Base-by-base conservation (phyloP, 345 rosid species). In the Linum lewisii region DNA sequence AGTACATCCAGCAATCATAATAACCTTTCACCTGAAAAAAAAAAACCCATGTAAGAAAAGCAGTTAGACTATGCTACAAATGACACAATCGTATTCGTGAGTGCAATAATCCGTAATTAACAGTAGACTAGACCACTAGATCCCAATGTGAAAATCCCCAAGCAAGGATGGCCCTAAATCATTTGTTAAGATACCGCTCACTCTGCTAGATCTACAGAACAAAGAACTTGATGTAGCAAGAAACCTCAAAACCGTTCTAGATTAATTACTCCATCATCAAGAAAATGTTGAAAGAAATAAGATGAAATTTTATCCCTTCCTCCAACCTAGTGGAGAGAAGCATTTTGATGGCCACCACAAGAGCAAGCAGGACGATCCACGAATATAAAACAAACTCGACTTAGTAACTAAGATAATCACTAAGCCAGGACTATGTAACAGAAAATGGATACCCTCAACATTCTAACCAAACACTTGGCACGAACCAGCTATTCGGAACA, bases 1-100 rank as follows among this genome's bases (percentile, higher is more conserved):
- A 64, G 55, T 20, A 57, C 47, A 65, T 65, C 77, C 77, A 63
- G 54, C 63, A 66, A 71, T 62, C 85, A 81, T 80, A 80, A 72
- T 75, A 72, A 21, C 76, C 75, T 52, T 62, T 63, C 45, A 69
- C 78, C 58, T 68, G 71, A 42, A 58, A 64, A 45, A 24, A 23
- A 62, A 56, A 24, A n/a, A 18, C 32, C 2, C 7, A 53, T 25
- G 13, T 51, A 65, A 54, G 34, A 22, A 44, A 54, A 6, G 14
- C 47, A 42, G 20, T 25, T 15, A 32, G 44, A 34, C 38, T 16
- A 23, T 25, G n/a, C 26, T 16, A n/a, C 16, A 21, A n/a, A 51
- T 13, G 58, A 21, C 22, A 47, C 6, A 19, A 15, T 4, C 24
- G 7, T 13, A 11, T 9, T 4, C 24, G 7, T 13, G 6, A 24